Evolutionary conservation across 768 basidiomycete genomes (phyloP).

Genomic region (Lentinula detonsa): DNA sequence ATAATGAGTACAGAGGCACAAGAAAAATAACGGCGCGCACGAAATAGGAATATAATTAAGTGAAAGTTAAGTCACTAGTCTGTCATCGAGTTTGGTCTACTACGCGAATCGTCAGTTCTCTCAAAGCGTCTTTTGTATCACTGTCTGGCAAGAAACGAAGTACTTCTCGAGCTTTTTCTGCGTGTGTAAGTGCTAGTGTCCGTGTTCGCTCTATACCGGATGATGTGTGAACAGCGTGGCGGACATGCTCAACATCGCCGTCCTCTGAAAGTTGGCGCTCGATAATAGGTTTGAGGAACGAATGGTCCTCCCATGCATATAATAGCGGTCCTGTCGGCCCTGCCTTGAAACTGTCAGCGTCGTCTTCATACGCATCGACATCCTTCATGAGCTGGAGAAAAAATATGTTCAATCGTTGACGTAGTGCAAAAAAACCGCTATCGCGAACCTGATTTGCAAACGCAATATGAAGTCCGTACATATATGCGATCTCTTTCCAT

Average conservation of each 20-base stretch:
- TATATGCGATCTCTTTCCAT: conserved; percentile 74
- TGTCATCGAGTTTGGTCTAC: conserved; percentile 49
- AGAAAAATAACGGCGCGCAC: neutral
- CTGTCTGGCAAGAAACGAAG: conserved; percentile 72
- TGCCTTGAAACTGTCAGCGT: conserved; percentile 52
- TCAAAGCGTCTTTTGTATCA: conserved; percentile 72
- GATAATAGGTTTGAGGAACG: conserved; percentile 72
- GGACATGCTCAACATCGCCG: conserved; percentile 73
- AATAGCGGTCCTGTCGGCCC: conserved; percentile 76
- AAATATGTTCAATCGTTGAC: neutral
- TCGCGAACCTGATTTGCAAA: conserved; percentile 46
- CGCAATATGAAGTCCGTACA: conserved; percentile 69
- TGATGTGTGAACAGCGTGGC: conserved; percentile 59
- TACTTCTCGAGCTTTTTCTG: conserved; percentile 67
- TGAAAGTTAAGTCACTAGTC: conserved; percentile 7
- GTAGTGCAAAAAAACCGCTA: conserved; percentile 3
- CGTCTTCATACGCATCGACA: conserved; percentile 65
- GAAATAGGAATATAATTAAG: neutral
- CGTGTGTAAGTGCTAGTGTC: conserved; percentile 69
- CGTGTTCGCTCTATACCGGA: conserved; percentile 77
- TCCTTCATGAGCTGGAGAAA: conserved; percentile 75
- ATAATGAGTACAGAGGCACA: neutral
- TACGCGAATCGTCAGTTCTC: conserved; percentile 63
- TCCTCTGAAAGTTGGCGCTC: conserved; percentile 66
- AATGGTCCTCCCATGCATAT: conserved; percentile 82